Evolutionary conservation across 345 rosid genomes (phyloP).

Genomic region (Sonneratia alba): DNA sequence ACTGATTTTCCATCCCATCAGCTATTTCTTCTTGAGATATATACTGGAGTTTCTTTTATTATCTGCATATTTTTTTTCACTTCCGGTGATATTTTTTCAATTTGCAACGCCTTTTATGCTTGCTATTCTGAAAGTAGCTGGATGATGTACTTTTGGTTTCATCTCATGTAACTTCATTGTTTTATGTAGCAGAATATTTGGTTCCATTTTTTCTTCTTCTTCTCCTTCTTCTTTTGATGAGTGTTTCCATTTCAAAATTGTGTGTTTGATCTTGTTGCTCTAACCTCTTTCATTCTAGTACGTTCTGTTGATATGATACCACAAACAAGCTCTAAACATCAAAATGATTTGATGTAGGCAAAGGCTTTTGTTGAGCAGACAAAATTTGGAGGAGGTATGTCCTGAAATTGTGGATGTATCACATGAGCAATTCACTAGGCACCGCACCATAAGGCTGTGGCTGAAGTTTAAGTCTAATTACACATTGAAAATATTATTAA

Average conservation of each 20-base stretch:
- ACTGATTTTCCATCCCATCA: not conserved
- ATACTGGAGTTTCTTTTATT: not conserved
- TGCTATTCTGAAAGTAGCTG: not conserved
- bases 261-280: not conserved
- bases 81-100: not conserved
- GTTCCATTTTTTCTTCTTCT: not conserved
- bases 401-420: not conserved
- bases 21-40: not conserved
- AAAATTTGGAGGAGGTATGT: constrained; percentile 78
- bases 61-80: not conserved
- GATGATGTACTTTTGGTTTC: not conserved
- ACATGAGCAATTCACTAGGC: not conserved
- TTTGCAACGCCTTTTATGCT: not conserved
- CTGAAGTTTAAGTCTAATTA: not conserved
- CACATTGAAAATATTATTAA: not conserved
- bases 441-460: not conserved
- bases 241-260: not conserved
- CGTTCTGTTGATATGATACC: constrained; percentile 1
- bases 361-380: constrained; percentile 68
- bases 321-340: not conserved
- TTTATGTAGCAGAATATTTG: not conserved
- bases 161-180: not conserved
- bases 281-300: constrained; percentile 5
- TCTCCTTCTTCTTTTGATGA: no score
- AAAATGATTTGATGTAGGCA: constrained; percentile 47